phyloP scores from a whole-genome alignment of 352 stramenopile species.

The Phytophthora citrophthora region DNA sequence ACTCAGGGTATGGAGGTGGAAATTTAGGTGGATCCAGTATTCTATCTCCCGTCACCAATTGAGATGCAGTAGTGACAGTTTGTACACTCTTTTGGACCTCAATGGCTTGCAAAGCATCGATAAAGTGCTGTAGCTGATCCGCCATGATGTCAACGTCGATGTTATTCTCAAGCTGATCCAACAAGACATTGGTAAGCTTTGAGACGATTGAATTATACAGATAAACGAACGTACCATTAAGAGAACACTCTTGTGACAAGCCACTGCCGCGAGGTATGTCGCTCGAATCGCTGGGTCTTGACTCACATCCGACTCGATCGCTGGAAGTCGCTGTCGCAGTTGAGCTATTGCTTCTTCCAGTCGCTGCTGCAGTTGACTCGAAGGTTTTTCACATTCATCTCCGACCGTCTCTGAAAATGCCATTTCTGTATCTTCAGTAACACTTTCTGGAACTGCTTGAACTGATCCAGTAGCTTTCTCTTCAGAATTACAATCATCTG shows the following conservation, averaged over 20 bases:
- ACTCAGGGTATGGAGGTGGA: slow-evolving; percentile 52
- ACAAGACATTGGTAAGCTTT: too few species aligned
- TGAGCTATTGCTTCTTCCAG: slow-evolving; percentile 30
- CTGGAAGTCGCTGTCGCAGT: slow-evolving; percentile 28
- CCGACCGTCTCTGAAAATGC: neutral
- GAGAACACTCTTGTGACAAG: slow-evolving; percentile 48
- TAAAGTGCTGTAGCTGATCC: slow-evolving; percentile 42
- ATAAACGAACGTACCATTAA: slow-evolving; percentile 35
- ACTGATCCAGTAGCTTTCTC: neutral
- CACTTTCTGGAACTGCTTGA: neutral
- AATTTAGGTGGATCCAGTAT: slow-evolving; percentile 20
- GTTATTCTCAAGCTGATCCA: slow-evolving; percentile 33
- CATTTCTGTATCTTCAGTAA: too few species aligned
- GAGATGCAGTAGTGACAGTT: neutral
- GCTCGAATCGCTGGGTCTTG: slow-evolving; percentile 35
- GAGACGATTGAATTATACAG: too few species aligned
- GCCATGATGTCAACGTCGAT: slow-evolving; percentile 38
- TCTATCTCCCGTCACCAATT: neutral
- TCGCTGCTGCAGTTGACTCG: slow-evolving; percentile 28
- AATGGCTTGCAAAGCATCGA: slow-evolving; percentile 38
- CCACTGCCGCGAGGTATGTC: slow-evolving; percentile 43
- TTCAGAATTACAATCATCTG: neutral
- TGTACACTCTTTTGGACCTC: slow-evolving; percentile 6
- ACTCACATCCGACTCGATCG: slow-evolving; percentile 19
- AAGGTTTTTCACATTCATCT: slow-evolving; percentile 28